These are phyloP conservation scores for Dothistroma pini DNA, from an alignment of 2,329 filamentous ascomycete genomes.

Conservation along the genomic window DNA sequence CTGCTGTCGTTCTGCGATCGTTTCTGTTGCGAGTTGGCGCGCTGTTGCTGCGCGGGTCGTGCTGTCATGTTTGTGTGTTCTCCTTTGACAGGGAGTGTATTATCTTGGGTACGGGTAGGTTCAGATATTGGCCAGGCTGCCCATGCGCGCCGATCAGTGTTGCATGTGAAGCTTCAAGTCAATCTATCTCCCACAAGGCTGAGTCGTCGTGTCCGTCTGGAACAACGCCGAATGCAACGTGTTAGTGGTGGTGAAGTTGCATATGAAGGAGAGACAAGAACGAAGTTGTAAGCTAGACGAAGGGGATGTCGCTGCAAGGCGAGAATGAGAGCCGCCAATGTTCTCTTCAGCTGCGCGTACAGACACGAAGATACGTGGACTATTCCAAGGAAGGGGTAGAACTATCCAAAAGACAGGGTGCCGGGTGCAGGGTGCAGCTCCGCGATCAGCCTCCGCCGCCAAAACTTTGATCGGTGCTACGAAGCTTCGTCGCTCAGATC, in stretches of 20 bases:
- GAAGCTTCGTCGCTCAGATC: not conserved
- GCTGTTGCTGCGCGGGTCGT: constrained; percentile 14
- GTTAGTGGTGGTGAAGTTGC: not conserved
- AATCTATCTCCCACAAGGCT: not conserved
- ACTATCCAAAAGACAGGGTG: not conserved
- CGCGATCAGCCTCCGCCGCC: not conserved
- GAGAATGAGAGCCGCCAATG: not conserved
- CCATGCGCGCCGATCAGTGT: constrained; percentile 3
- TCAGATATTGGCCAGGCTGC: constrained; percentile 2
- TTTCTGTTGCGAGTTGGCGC: constrained; percentile 14
- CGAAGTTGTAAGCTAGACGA: not conserved
- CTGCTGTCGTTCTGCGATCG: constrained; percentile 11
- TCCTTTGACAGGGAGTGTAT: not conserved
- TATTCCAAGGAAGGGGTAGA: not conserved
- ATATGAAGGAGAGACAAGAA: constrained; percentile 8
- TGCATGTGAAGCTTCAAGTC: constrained; percentile 2
- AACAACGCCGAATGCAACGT: not conserved
- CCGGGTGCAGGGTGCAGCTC: not conserved
- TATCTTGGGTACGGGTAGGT: not conserved
- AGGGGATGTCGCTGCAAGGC: not conserved
- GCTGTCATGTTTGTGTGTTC: constrained; percentile 18
- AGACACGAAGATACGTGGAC: constrained; percentile 8
- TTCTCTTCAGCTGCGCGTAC: constrained; percentile 1
- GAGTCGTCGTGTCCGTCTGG: not conserved
- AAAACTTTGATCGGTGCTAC: not conserved